phyloP scores from a whole-genome alignment of 345 rosid species.

The Lepidium africanum region DNA sequence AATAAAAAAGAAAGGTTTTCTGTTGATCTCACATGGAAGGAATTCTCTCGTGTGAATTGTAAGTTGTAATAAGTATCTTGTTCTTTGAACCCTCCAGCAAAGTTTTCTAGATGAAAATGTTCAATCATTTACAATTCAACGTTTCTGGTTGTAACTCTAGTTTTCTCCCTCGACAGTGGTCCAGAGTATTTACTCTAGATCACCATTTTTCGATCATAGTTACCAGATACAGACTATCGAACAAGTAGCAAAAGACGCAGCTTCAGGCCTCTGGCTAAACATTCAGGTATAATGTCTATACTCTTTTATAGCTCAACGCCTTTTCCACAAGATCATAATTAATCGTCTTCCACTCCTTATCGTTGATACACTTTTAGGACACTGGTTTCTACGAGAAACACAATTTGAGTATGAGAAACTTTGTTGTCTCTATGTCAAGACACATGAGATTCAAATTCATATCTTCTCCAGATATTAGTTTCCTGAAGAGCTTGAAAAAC shows the following conservation, averaged over 20 bases:
- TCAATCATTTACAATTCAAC: not conserved
- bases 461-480: constrained; percentile 66
- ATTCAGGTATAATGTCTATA: constrained; percentile 44
- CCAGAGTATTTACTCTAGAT: constrained; percentile 42
- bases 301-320: not conserved
- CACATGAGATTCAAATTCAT: constrained; percentile 36
- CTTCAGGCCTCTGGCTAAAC: constrained; percentile 57
- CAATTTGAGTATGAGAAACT: constrained; percentile 50
- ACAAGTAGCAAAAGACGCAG: not conserved
- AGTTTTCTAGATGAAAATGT: not conserved
- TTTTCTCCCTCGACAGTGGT: constrained; percentile 31
- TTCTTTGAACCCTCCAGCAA: constrained; percentile 26
- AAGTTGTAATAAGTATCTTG: constrained; percentile 22
- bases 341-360: not conserved
- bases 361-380: constrained; percentile 36
- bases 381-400: constrained; percentile 44
- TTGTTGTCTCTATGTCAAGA: constrained; percentile 36
- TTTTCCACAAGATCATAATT: not conserved
- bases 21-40: constrained; percentile 35
- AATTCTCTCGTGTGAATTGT: constrained; percentile 26
- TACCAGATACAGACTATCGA: constrained; percentile 26
- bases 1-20: constrained; percentile 35
- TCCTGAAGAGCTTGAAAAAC: constrained; percentile 36
- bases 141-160: not conserved
- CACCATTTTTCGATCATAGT: constrained; percentile 17